Conservation (phyloP, 2,329 filamentous ascomycete genomes). For the Colletotrichum musicola region DNA sequence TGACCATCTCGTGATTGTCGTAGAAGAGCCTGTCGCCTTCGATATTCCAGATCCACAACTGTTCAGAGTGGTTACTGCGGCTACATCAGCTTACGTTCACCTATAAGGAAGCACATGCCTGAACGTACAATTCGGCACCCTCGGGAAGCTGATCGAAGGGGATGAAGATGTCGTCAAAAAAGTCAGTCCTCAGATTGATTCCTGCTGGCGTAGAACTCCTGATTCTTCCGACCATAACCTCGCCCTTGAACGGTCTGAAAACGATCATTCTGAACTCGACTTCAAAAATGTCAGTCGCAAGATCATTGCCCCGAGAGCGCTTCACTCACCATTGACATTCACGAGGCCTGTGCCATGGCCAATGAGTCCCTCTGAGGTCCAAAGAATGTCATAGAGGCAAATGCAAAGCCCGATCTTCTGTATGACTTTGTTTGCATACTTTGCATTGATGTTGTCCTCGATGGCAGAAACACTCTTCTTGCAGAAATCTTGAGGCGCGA, state of each 20-base stretch:
- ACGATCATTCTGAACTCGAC: slow-evolving; percentile 95
- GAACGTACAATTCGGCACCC: slow-evolving; percentile 78
- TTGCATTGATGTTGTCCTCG: slow-evolving; percentile 96
- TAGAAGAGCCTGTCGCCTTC: slow-evolving; percentile 84
- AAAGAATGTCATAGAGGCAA: slow-evolving; percentile 90
- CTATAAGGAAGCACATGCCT: neutral
- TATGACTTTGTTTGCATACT: slow-evolving; percentile 96
- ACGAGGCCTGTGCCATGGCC: slow-evolving; percentile 92
- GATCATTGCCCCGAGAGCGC: neutral
- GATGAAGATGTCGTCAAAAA: slow-evolving; percentile 93
- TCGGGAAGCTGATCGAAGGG: slow-evolving; percentile 80
- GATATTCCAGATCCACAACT: slow-evolving; percentile 87
- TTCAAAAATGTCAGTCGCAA: slow-evolving; percentile 51
- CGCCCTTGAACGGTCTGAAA: slow-evolving; percentile 95
- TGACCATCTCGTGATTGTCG: slow-evolving; percentile 89
- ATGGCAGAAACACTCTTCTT: slow-evolving; percentile 87
- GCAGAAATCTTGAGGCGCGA: slow-evolving; percentile 88
- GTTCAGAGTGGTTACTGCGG: slow-evolving; percentile 76
- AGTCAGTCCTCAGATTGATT: slow-evolving; percentile 85
- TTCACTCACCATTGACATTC: slow-evolving; percentile 84
- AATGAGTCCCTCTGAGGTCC: slow-evolving; percentile 92
- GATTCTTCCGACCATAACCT: slow-evolving; percentile 89
- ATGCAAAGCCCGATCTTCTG: slow-evolving; percentile 95
- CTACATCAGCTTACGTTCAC: slow-evolving; percentile 41
- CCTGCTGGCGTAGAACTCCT: slow-evolving; percentile 78